Evolutionary conservation across 257 asterid genomes (phyloP), one percentile per base, ranked within the genome.

Genomic region (Scutellaria barbata): DNA sequence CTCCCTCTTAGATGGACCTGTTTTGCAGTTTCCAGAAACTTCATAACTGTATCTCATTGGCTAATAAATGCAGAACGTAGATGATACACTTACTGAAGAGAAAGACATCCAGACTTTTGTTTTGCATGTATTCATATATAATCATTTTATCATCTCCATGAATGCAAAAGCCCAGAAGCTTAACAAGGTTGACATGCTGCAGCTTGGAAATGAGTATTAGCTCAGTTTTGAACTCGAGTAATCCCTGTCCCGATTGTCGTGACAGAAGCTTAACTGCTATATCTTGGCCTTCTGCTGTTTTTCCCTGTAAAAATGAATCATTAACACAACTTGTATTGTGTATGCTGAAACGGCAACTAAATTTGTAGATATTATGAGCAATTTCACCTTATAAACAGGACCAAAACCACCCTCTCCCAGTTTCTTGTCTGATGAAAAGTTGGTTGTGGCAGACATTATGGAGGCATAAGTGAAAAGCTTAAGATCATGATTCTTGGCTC

Each of bases 401-500:
- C 90, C 89, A 73, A 86, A 89, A 71, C 91, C 96, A 56, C 93
- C 92, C 78, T 82, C 67, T 71, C 90, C 96, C 10, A 89, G 84
- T 75, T 83, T 85, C 43, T 82, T 60, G 40, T 58, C 66, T 0
- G 48, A 47, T 45, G 91, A 85, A 30, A 89, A 87, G 72, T 78
- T 75, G 53, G 66, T 54, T 13, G 96, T 85, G 33, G 93, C 88
- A n/a, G 82, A 81, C 35, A 65, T 52, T 20, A 84, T 78, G 6
- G 83, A 82, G 3, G 81, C 76, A 63, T 80, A 79, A 18, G 83
- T 80, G 41, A 83, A 84, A 39, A 80, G 50, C 47, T 83, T 83
- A 51, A 86, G 83, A 64, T 85, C 84, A 20, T 73, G 81, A 12
- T 48, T 79, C 48, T 81, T 85, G 65, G 72, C 73, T 65, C 84